Evolutionary conservation across 495 filamentous ascomycete genomes (phyloP), one percentile per base, ranked within the genome.

Genomic region (Penicillium odoratum): DNA sequence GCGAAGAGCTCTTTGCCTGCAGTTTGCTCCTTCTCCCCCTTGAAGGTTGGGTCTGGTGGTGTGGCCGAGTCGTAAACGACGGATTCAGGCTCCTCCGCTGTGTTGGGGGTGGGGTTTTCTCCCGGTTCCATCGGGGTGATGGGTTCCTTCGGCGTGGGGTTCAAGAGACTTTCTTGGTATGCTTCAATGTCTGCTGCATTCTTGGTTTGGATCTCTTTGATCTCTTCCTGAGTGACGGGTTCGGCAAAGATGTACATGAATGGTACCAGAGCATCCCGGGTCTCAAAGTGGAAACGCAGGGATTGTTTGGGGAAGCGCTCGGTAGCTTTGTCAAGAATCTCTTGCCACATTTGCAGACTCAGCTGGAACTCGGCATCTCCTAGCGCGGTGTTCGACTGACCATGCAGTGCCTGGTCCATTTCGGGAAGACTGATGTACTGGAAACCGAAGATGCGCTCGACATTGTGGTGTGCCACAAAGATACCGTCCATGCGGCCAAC

Each of bases 401-500:
- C 92, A 65, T 99, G 94, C 7, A 99, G 67, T 0, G 89, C 80
- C 13, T 76, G 68, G 69, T 99, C 94, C 89, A 99, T 94, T 64
- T 98, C 95, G 2, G 79, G 63, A 13, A 97, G 70, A 54, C 85
- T 84, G 53, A 99, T 77, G 65, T 99, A 99, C 70, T 98, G 94
- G 72, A 99, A 99, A 0, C 94, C 94, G 67, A 99, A 99, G 44
- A 99, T 96, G 34, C 91, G 85, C 69, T 96, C 81, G 5, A 91
- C 87, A 64, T 99, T 99, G 74, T 99, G 94, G 69, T 86, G 98
- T 11, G 95, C 95, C n/a, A 97, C 90, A 63, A 97, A 98, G 49
- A 98, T 97, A 50, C 94, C 94, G 61, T 98, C 93, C 94, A 99
- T 99, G 21, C 95, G 86, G 29, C 94, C 94, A 80, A 98, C 91